A percentile compares a stretch with the other conserved stretches of the same genome.
phyloP scores from a whole-genome alignment of 2,329 filamentous ascomycete species.

The Karstenula rhodostoma region DNA sequence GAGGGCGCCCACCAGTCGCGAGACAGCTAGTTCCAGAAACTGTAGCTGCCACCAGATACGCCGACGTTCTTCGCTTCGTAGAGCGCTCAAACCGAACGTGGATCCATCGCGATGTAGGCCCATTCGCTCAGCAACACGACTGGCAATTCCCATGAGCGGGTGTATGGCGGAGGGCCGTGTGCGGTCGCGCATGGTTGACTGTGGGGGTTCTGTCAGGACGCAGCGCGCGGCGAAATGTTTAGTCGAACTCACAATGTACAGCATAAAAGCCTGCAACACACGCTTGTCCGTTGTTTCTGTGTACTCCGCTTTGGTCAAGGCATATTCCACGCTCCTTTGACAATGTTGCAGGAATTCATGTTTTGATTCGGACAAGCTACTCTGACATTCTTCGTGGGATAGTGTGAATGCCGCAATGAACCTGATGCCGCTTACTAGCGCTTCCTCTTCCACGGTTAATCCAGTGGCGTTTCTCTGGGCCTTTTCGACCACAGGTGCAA shows the following conservation, averaged over 20 bases:
- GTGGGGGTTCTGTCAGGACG: background rate
- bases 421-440: background rate
- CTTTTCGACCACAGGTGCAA: background rate
- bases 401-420: background rate
- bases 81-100: background rate
- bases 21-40: background rate
- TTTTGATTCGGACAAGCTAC: background rate
- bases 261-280: background rate
- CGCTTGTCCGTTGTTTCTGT: background rate
- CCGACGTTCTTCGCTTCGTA: constrained; percentile 2
- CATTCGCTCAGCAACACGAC: background rate
- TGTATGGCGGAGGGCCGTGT: background rate
- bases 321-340: background rate
- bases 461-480: background rate
- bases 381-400: background rate
- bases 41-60: constrained; percentile 2
- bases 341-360: background rate
- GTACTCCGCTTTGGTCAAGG: background rate
- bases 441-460: background rate
- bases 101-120: constrained; percentile 2
- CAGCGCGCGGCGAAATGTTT: background rate
- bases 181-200: background rate
- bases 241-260: background rate
- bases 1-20: background rate
- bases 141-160: background rate